Evolutionary conservation across 2,329 filamentous ascomycete species (phyloP).

Genomic region (Cordyceps cicadae): DNA sequence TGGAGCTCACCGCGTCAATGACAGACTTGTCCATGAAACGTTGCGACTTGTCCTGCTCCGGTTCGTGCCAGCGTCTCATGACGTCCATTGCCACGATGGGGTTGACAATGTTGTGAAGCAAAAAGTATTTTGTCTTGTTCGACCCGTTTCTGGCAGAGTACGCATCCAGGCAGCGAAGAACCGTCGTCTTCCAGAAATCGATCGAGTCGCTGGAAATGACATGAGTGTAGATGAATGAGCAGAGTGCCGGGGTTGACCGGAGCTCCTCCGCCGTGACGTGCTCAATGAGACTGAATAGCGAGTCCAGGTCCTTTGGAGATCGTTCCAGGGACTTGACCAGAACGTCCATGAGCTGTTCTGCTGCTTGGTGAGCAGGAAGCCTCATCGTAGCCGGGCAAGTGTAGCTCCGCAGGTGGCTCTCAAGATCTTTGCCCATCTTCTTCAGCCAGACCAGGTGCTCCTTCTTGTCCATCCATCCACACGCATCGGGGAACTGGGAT

Average conservation of each 20-base stretch:
- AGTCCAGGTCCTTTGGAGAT: slow-evolving; percentile 68
- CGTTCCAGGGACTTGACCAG: slow-evolving; percentile 72
- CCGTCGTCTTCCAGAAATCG: slow-evolving; percentile 74
- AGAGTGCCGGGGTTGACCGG: slow-evolving; percentile 65
- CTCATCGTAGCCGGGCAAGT: slow-evolving; percentile 64
- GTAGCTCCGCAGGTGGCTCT: slow-evolving; percentile 63
- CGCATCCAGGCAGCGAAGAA: slow-evolving; percentile 78
- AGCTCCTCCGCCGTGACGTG: slow-evolving; percentile 76
- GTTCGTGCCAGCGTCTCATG: slow-evolving; percentile 67
- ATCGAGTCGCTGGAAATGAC: slow-evolving; percentile 79
- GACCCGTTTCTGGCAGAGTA: slow-evolving; percentile 72
- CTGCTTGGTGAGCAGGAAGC: slow-evolving; percentile 78
- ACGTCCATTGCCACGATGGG: slow-evolving; percentile 96
- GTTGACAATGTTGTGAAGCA: slow-evolving; percentile 87
- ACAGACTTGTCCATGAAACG: slow-evolving; percentile 78
- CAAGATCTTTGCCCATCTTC: slow-evolving; percentile 66
- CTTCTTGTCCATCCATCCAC: slow-evolving; percentile 63
- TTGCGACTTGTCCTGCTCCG: slow-evolving; percentile 47
- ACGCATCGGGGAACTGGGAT: slow-evolving; percentile 55
- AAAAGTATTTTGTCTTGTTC: slow-evolving; percentile 87
- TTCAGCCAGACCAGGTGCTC: slow-evolving; percentile 54
- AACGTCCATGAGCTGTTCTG: slow-evolving; percentile 78
- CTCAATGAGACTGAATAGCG: slow-evolving; percentile 77
- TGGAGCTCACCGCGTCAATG: slow-evolving; percentile 83
- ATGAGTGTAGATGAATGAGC: slow-evolving; percentile 73